A percentile compares a stretch with the other conserved stretches of the same genome.
Conservation (phyloP, 495 filamentous ascomycete species). For the Cercophora newfieldiana region DNA sequence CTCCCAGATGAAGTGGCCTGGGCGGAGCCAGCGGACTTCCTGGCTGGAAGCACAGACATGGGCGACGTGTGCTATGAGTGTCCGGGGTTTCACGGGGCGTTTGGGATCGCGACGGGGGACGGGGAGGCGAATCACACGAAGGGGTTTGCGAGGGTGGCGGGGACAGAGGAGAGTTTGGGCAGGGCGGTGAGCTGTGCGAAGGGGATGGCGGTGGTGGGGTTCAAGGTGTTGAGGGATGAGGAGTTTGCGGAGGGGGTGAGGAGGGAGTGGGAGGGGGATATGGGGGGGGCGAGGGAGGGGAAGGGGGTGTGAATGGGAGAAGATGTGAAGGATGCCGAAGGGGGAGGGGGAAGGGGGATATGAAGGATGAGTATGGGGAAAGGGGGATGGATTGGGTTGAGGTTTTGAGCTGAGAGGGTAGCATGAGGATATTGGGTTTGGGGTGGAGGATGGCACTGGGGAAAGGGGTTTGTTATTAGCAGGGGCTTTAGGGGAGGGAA, state of each 20-base stretch:
- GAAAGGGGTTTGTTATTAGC: no score
- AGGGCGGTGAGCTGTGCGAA: conserved; percentile 51
- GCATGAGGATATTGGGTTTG: no score
- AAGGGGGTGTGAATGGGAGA: background rate
- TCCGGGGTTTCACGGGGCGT: conserved; percentile 59
- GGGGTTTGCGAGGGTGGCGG: conserved; percentile 53
- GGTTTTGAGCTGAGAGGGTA: no score
- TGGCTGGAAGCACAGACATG: conserved; percentile 47
- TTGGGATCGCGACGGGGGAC: conserved; percentile 50
- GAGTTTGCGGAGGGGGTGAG: conserved; percentile 42
- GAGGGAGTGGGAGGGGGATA: conserved; percentile 43
- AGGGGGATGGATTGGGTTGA: no score
- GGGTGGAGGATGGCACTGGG: no score
- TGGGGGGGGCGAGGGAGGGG: conserved; percentile 24
- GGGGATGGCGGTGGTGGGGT: conserved; percentile 58
- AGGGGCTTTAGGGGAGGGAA: no score
- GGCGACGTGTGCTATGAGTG: conserved; percentile 59
- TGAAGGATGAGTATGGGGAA: no score
- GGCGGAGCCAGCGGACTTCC: conserved; percentile 43
- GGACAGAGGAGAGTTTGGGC: conserved; percentile 48
- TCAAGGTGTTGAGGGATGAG: conserved; percentile 50
- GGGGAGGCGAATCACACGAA: conserved; percentile 55
- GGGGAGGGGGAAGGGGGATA: no score
- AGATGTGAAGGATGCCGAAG: no score
- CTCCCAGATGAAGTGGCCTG: no score